Evolutionary conservation across 2,329 filamentous ascomycete species (phyloP).

Genomic region (Epichloe aotearoae): DNA sequence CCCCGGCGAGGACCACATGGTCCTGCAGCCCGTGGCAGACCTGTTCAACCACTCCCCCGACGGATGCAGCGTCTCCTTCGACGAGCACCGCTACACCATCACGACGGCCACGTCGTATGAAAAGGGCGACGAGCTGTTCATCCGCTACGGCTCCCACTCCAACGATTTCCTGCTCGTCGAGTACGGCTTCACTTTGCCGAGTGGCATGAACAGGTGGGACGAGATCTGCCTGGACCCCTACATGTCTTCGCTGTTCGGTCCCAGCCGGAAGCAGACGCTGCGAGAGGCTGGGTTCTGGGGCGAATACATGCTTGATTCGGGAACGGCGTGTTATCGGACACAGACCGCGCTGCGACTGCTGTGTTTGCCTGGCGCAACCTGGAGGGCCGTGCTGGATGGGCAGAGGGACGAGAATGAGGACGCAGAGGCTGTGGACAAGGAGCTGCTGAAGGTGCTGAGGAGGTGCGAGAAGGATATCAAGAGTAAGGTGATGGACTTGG

Average conservation of each 20-base stretch:
- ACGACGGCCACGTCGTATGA: conserved; percentile 35
- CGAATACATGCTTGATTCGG: conserved; percentile 36
- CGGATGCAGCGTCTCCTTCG: conserved; percentile 41
- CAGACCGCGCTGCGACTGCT: conserved; percentile 36
- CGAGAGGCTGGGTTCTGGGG: conserved; percentile 35
- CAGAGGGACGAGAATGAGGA: conserved; percentile 33
- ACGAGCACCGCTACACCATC: conserved; percentile 39
- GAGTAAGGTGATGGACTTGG: conserved; percentile 17
- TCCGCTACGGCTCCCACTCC: conserved; percentile 55
- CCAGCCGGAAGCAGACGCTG: conserved; percentile 23
- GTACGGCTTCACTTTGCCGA: conserved; percentile 38
- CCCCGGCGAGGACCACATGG: conserved; percentile 45
- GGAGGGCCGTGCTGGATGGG: conserved; percentile 31
- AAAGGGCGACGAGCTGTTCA: conserved; percentile 49
- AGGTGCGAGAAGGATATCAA: conserved; percentile 22
- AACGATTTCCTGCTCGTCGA: conserved; percentile 61
- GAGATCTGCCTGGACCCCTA: conserved; percentile 34
- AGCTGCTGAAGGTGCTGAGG: conserved; percentile 25
- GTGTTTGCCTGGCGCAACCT: conserved; percentile 24
- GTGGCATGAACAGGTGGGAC: conserved; percentile 36
- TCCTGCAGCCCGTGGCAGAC: conserved; percentile 59
- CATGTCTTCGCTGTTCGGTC: conserved; percentile 26
- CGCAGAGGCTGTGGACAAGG: conserved; percentile 21
- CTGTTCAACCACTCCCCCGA: conserved; percentile 48
- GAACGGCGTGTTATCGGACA: conserved; percentile 40